Percentiles rank a stretch among this genome's conserved stretches.
Conservation (phyloP, 495 filamentous ascomycete genomes). For the Cercophora newfieldiana region DNA sequence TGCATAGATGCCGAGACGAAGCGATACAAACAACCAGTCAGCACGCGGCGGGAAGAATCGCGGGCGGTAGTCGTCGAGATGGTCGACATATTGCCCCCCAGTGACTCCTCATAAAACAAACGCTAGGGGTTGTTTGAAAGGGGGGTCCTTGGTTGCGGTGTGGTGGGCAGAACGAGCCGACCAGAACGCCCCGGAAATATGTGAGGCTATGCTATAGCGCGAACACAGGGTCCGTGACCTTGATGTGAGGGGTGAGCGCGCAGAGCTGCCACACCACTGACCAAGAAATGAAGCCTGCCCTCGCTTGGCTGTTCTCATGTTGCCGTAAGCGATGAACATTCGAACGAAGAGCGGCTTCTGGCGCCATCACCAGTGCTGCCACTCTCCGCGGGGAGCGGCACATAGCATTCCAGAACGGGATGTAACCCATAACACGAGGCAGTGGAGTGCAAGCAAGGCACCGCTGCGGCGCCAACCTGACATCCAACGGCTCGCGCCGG, state of each 20-base stretch:
- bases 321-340: neutral
- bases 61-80: neutral
- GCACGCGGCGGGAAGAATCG: slow-evolving; percentile 9
- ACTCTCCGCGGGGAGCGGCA: slow-evolving; percentile 33
- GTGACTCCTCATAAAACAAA: neutral
- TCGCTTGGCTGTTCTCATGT: slow-evolving; percentile 17
- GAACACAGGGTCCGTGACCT: slow-evolving; percentile 19
- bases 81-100: neutral
- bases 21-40: slow-evolving; percentile 13
- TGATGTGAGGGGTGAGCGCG: neutral
- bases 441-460: slow-evolving; percentile 40
- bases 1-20: slow-evolving; percentile 19
- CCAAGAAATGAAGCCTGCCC: neutral
- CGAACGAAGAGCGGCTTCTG: neutral
- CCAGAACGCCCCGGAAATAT: neutral
- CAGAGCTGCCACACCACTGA: neutral
- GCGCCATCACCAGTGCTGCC: slow-evolving; percentile 37
- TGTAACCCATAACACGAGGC: slow-evolving; percentile 39
- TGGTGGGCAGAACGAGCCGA: neutral
- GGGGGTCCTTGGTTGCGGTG: slow-evolving; percentile 14
- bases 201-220: slow-evolving; percentile 4
- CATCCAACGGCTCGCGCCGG: slow-evolving; percentile 25
- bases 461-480: slow-evolving; percentile 41
- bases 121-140: slow-evolving; percentile 1
- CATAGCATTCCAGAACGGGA: slow-evolving; percentile 40